A percentile compares a stretch with the other conserved stretches of the same genome.
phyloP scores from a whole-genome alignment of 2,329 filamentous ascomycete species.

The Fusarium luffae region DNA sequence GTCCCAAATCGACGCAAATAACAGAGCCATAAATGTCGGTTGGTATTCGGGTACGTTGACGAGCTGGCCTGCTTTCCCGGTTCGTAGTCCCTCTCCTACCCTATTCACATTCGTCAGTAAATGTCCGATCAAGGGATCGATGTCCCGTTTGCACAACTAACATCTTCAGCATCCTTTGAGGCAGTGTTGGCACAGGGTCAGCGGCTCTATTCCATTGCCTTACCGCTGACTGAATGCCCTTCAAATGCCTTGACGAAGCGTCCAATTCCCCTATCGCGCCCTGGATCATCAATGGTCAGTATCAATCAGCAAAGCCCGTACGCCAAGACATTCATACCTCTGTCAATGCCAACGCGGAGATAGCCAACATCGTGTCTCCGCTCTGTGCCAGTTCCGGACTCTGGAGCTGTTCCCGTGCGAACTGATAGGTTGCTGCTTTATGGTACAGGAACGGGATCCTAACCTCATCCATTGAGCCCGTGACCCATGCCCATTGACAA shows the following conservation, averaged over 20 bases:
- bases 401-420: conserved; percentile 57
- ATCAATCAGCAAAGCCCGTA: not conserved
- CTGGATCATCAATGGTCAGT: conserved; percentile 42
- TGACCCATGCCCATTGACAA: conserved; percentile 60
- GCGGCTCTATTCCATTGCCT: conserved; percentile 35
- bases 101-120: conserved; percentile 44
- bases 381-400: conserved; percentile 52
- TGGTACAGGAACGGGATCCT: conserved; percentile 59
- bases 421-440: conserved; percentile 59
- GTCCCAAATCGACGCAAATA: conserved; percentile 58
- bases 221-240: conserved; percentile 51
- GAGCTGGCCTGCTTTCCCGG: conserved; percentile 53
- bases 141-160: conserved; percentile 12
- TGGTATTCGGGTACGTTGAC: conserved; percentile 57
- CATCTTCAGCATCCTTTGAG: conserved; percentile 56
- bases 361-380: conserved; percentile 57
- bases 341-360: conserved; percentile 57
- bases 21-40: conserved; percentile 58
- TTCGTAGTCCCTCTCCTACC: conserved; percentile 55
- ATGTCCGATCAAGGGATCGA: not conserved
- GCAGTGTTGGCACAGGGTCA: conserved; percentile 46
- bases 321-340: conserved; percentile 49
- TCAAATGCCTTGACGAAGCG: conserved; percentile 56
- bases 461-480: conserved; percentile 57
- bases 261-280: conserved; percentile 57